These are phyloP conservation scores for Anthracocystis setariae DNA, from an alignment of 1,284 basidiomycete species.

Conservation along the genomic window DNA sequence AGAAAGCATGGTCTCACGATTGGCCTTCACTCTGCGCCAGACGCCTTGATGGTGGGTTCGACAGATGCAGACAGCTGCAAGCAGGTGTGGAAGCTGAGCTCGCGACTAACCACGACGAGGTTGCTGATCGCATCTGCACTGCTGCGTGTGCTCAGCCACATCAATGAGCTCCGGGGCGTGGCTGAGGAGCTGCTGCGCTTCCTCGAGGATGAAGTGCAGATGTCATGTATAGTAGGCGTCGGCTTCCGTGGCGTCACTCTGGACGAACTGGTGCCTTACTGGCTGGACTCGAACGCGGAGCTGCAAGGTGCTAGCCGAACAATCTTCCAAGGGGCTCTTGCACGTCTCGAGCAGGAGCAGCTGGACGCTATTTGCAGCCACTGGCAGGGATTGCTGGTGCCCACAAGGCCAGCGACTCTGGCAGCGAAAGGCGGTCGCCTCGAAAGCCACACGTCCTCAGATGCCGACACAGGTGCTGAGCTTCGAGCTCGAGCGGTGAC, in stretches of 20 bases:
- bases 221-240: constrained; percentile 21
- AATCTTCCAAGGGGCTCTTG: constrained; percentile 28
- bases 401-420: constrained; percentile 10
- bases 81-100: constrained; percentile 32
- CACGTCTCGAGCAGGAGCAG: constrained; percentile 17
- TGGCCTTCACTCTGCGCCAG: constrained; percentile 27
- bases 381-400: constrained; percentile 61
- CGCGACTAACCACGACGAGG: constrained; percentile 28
- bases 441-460: constrained; percentile 1
- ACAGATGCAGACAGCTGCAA: background rate
- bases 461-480: constrained; percentile 9
- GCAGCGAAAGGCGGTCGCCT: background rate
- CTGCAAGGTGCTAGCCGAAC: constrained; percentile 36
- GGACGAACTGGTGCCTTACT: constrained; percentile 75
- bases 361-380: constrained; percentile 41
- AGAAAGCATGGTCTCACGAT: constrained; percentile 10
- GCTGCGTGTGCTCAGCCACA: constrained; percentile 26
- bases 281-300: constrained; percentile 39
- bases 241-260: constrained; percentile 72
- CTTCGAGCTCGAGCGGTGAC: constrained; percentile 26
- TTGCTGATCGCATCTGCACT: constrained; percentile 30
- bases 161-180: constrained; percentile 23
- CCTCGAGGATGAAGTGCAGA: constrained; percentile 18
- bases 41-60: constrained; percentile 30
- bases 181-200: constrained; percentile 22